Evolutionary conservation across 768 basidiomycete species (phyloP), one percentile per base, ranked within the genome.

Genomic region (Pleurotus citrinopileatus): DNA sequence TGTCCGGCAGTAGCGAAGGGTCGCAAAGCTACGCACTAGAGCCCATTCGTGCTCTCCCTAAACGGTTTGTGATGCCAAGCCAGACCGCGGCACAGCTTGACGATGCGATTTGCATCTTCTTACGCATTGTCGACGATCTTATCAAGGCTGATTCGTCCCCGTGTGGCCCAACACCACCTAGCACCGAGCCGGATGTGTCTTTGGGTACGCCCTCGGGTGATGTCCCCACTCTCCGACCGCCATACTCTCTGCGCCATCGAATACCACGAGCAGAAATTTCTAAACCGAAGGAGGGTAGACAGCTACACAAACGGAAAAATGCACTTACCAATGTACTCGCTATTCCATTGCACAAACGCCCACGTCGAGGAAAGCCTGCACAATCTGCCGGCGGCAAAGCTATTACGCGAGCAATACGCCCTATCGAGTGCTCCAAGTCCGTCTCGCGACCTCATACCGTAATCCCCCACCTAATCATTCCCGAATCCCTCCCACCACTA

Each of bases 1-100:
- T 15, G 13, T 46, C 44, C 5, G 7, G 25, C 20, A 15, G 17
- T 12, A 22, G 17, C 4, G 23, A 10, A 22, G 44, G 22, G 20
- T 38, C 19, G 17, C 15, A 9, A 13, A 0, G 2, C n/a, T 17
- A 13, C 28, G 13, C 51, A 20, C 29, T 8, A 15, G 32, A 56
- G 15, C 37, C 29, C 19, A 23, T 28, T 25, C 25, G 17, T 28
- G 1, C 20, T 28, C 22, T 19, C 6, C 58, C 57, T 3, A 58
- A 32, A 19, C 57, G 63, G 13, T 65, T 63, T 42, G 59, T 63
- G 27, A 58, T 63, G 54, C 63, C 63, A 8, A 52, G 54, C 13
- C 61, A 61, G 42, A 56, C 57, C 12, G 25, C 55, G 17, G 52
- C 59, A 26, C 54, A 54, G 15, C 55, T 65, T 34, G 38, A 54